phyloP scores from a whole-genome alignment of 169 alveolate genomes.

The Plasmodium adleri region DNA sequence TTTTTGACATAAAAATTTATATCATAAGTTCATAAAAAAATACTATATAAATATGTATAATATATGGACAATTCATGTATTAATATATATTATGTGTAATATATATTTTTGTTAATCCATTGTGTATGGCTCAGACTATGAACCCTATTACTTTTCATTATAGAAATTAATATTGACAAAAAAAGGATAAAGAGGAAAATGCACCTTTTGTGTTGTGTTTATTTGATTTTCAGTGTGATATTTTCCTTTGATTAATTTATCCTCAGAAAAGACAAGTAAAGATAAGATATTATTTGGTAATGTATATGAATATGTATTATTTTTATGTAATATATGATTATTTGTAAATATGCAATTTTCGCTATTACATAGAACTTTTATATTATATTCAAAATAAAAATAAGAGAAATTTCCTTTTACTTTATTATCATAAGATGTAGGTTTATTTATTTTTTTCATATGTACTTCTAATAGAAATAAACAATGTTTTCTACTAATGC shows the following conservation, averaged over 20 bases:
- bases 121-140: too few species aligned
- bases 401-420: constrained; percentile 26
- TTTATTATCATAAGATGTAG: constrained; percentile 33
- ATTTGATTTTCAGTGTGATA: constrained; percentile 18
- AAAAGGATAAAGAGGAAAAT: constrained; percentile 68
- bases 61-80: too few species aligned
- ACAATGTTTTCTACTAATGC: constrained; percentile 69
- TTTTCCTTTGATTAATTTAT: constrained; percentile 29
- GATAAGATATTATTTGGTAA: constrained; percentile 43
- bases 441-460: constrained; percentile 53
- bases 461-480: constrained; percentile 32
- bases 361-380: constrained; percentile 51
- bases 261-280: constrained; percentile 58
- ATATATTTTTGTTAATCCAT: not conserved
- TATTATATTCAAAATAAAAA: constrained; percentile 43
- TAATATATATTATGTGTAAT: not conserved
- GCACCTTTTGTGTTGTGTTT: constrained; percentile 30
- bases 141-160: constrained; percentile 12
- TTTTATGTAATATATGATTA: constrained; percentile 44
- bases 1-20: too few species aligned
- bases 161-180: constrained; percentile 53
- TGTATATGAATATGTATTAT: constrained; percentile 49
- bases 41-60: too few species aligned
- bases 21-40: too few species aligned
- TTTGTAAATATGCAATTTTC: constrained; percentile 64